These are phyloP conservation scores for Candida hispaniensis DNA, from an alignment of 805 yeast genomes.

Conservation along the genomic window DNA sequence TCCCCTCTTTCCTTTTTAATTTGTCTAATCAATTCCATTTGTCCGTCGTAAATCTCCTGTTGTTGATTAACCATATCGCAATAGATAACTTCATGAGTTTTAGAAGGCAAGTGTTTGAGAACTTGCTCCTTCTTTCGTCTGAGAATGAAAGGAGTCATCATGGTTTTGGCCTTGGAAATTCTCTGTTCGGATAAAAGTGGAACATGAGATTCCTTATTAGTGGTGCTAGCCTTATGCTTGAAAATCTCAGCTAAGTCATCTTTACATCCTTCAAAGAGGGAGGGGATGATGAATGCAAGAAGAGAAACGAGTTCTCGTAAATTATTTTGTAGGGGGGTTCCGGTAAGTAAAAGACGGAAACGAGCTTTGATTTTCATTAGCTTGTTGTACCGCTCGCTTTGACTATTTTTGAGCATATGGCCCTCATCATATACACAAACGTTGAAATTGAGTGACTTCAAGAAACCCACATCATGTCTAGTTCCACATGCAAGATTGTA, in stretches of 20 bases:
- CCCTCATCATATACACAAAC: conserved; percentile 96
- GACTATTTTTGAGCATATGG: conserved; percentile 86
- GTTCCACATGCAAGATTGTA: conserved; percentile 85
- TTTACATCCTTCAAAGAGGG: conserved; percentile 64
- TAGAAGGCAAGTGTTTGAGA: conserved; percentile 74
- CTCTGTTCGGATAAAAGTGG: conserved; percentile 87
- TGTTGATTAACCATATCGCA: conserved; percentile 48
- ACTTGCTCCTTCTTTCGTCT: conserved; percentile 91
- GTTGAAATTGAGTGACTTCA: conserved; percentile 65
- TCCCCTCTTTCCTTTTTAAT: conserved; percentile 18
- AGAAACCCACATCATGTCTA: conserved; percentile 68
- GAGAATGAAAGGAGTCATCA: conserved; percentile 97
- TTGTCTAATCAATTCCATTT: conserved; percentile 34
- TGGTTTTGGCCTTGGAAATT: conserved; percentile 81
- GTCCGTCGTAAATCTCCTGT: conserved; percentile 55
- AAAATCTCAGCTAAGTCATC: conserved; percentile 76
- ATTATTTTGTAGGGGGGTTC: conserved; percentile 95
- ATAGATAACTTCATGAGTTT: conserved; percentile 49
- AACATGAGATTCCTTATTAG: conserved; percentile 32
- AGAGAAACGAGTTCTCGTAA: conserved; percentile 81
- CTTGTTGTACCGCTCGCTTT: conserved; percentile 76
- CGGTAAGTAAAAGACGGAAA: conserved; percentile 83
- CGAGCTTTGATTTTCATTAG: conserved; percentile 73
- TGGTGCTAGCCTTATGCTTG: conserved; percentile 75
- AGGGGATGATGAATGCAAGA: conserved; percentile 82